Evolutionary conservation across 2,329 filamentous ascomycete species (phyloP), one percentile per base, ranked within the genome.

Genomic region (Aspergillus sp.): DNA sequence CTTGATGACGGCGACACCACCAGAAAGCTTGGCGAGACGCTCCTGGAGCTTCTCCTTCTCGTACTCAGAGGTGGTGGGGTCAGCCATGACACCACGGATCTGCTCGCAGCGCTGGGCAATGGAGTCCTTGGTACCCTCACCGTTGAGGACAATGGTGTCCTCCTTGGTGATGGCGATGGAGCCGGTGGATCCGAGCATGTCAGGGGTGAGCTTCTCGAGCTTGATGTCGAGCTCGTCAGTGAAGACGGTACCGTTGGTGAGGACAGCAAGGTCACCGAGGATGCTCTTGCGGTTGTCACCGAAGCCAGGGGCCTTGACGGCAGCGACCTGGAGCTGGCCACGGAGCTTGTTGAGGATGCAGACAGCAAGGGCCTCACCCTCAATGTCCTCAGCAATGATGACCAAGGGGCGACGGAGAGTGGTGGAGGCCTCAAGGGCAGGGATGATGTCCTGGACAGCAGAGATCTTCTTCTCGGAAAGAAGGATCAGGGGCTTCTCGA

Each of bases 41-140:
- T 98, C 93, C 78, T 97, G 93, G 55, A 98, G 88, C 84, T 98
- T 98, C 86, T 98, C 93, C 83, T 96, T 97, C 83, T 98, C 93
- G 76, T 98, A 98, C 66, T 98, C 93, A 39, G 90, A 96, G 53
- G 93, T 98, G 60, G 81, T 85, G 55, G 91, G 86, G 76, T 98
- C 93, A 51, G 78, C 80, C 78, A 96, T 95, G 73, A 97, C 90
- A 58, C 91, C 90, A 59, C 93, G 90, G 73, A 98, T 98, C 79
- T 98, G 93, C 77, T 98, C 93, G 75, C 93, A 97, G 68, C 93
- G 88, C 79, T 96, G 90, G 54, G 87, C 74, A 62, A 98, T 94
- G 56, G 80, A 71, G 66, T 98, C 93, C 81, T 97, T 96, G 84
- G 77, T 86, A 53, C 93, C 93, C 64, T 95, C 90, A 45, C 93